Evolutionary conservation across 768 basidiomycete genomes (phyloP), one percentile per base, ranked within the genome.

Genomic region (Roridomyces roridus): DNA sequence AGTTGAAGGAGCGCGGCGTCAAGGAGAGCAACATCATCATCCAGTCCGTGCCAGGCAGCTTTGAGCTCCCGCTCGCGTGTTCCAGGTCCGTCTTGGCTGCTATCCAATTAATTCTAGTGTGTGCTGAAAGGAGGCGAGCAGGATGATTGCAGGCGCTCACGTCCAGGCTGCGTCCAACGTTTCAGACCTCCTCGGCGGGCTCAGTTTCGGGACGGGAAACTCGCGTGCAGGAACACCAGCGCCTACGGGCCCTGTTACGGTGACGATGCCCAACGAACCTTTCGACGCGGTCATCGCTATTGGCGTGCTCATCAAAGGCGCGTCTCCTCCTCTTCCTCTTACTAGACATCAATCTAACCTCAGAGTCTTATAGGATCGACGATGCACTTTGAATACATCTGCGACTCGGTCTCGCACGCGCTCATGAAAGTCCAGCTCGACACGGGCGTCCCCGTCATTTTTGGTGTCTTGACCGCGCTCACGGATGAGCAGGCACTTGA

Each of bases 301-400:
- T 68, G 97, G 97, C 14, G 94, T 96, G 34, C 88, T 99, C 70
- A 97, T 99, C 80, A 99, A 99, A 72, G 96, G 61, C 23, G 46
- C 45, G 54, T 34, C 35, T 9, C 18, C n/a, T 35, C 7, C 20
- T 51, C 15, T 8, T 35, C 26, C 15, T 8, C 35, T n/a, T n/a
- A n/a, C 29, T 29, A 18, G 17, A 31, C 11, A 14, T 20, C 14
- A 3, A 5, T 15, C 41, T 21, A 44, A 12, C 2, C 34, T 34
- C 14, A 31, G 10, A 31, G 20, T 31, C 15, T 8, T 23, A 4
- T 35, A 63, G 61, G 97, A 48, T 81, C 86, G 1, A 98, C 97
- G 17, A 97, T 97, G 94, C 97, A 99, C 77, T 99, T 98, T 73
- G 97, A 99, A 73, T 99, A 99, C 81, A 99, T 98, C 72, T 92